Conservation (phyloP, 352 stramenopile species). For the Globisporangium nunn region DNA sequence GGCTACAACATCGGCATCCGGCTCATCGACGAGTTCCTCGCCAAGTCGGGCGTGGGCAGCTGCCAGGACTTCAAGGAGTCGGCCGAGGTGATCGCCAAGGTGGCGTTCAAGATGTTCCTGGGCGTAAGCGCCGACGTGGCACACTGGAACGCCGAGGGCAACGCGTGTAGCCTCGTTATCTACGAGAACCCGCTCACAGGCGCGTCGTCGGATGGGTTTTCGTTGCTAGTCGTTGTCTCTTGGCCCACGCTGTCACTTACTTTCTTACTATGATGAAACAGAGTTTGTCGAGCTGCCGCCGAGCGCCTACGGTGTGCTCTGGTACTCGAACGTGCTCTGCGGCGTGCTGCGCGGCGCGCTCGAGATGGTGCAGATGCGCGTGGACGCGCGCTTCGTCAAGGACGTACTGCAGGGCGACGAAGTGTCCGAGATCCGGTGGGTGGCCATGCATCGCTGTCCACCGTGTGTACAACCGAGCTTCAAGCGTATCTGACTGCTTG, state of each 20-base stretch:
- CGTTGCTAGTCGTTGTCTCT: neutral
- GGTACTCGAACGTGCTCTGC: conserved; percentile 96
- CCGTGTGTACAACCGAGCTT: too few relatives aligned
- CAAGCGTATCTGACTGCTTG: neutral
- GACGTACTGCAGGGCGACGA: conserved; percentile 82
- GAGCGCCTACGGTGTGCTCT: conserved; percentile 84
- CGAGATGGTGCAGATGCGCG: conserved; percentile 92
- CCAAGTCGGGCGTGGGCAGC: conserved; percentile 86
- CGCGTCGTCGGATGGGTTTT: conserved; percentile 8
- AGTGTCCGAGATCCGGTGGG: conserved; percentile 76
- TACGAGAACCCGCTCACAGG: conserved; percentile 94
- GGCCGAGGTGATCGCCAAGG: conserved; percentile 92
- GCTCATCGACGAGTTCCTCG: conserved; percentile 96
- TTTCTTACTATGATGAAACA: conserved; percentile 8
- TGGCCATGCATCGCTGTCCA: neutral
- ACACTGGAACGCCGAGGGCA: conserved; percentile 86
- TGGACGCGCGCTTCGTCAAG: conserved; percentile 81
- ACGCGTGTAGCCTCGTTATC: conserved; percentile 90
- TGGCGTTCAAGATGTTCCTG: conserved; percentile 98
- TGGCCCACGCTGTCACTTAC: neutral
- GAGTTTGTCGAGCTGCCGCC: conserved; percentile 89
- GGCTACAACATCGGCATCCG: conserved; percentile 96
- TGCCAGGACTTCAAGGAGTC: conserved; percentile 92
- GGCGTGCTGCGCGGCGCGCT: conserved; percentile 93
- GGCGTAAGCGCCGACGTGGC: conserved; percentile 91